A percentile compares a stretch with the other conserved stretches of the same genome.
phyloP scores from a whole-genome alignment of 257 asterid species.

The Rauvolfia tetraphylla region DNA sequence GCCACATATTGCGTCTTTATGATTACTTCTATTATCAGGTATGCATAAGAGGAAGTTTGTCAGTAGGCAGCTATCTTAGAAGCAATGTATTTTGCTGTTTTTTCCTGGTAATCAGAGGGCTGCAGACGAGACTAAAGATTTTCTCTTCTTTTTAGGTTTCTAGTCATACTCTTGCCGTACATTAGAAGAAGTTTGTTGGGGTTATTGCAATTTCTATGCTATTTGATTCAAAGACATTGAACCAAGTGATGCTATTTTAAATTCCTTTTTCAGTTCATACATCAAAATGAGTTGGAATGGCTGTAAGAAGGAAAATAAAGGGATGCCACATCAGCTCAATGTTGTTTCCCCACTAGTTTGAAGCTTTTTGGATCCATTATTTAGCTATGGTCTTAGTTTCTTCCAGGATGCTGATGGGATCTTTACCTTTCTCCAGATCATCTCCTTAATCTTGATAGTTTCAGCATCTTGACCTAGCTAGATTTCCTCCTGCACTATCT shows the following conservation, averaged over 20 bases:
- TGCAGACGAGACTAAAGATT: neutral
- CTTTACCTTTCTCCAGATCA: neutral
- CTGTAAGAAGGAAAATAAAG: neutral
- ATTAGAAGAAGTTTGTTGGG: neutral
- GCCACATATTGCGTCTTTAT: slow-evolving; percentile 75
- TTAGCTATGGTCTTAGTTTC: neutral
- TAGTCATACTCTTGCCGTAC: neutral
- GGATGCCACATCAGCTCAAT: too few relatives aligned
- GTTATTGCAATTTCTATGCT: neutral
- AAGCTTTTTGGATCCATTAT: neutral
- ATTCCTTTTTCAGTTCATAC: neutral
- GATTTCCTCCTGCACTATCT: neutral
- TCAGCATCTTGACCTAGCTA: neutral
- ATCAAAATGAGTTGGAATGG: neutral
- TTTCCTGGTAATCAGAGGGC: neutral
- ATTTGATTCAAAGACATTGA: neutral
- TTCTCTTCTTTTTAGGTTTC: neutral
- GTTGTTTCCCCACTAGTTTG: neutral
- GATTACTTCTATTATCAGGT: slow-evolving; percentile 95
- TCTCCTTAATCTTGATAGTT: neutral
- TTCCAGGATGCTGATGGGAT: neutral
- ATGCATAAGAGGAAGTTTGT: slow-evolving; percentile 12
- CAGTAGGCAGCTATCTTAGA: neutral
- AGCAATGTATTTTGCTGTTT: neutral
- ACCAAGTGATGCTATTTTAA: neutral